Evolutionary conservation across 768 basidiomycete genomes (phyloP), one percentile per base, ranked within the genome.

Genomic region (Tricholomella constricta): DNA sequence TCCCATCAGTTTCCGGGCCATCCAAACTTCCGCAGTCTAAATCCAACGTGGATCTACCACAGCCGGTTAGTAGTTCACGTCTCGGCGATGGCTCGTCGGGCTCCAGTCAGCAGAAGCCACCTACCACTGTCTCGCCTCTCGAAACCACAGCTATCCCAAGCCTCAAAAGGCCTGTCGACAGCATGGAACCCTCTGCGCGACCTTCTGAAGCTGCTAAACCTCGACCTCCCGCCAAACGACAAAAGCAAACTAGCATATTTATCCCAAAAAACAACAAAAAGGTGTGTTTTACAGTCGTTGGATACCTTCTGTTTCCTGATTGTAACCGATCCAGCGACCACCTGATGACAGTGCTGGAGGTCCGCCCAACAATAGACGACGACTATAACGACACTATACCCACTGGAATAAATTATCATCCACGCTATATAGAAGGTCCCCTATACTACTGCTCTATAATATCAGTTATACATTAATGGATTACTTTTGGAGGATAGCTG

Each of bases 181-280:
- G 45, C 15, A 29, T 27, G 2, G 56, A 56, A 23, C n/a, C 20
- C 20, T 27, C 46, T 6, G 12, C 23, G 9, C 49, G 17, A 48
- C 29, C n/a, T 15, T 15, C 48, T n/a, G 36, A 51, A 27, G 8
- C 34, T 17, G 53, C 20, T 15, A 61, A 38, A 38, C 32, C 56
- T 38, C 34, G 47, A 19, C 57, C 51, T n/a, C 68, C 65, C 26
- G 58, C 66, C 32, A 76, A 77, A 51, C 74, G 71, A 14, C 67
- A 69, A 20, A 79, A 79, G 56, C 71, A 71, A 59, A 70, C 73
- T 0, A 75, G 56, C 34, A 67, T 88, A 50, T 88, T 89, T 63
- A 87, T 88, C 51, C 86, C 86, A 1, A 87, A 81, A 61, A 38
- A 51, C 23, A 83, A 81, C 63, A 63, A 68, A 45, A 58, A 55